Base-by-base conservation (phyloP, 2,329 filamentous ascomycete genomes). In the Pseudohalonectria lignicola region DNA sequence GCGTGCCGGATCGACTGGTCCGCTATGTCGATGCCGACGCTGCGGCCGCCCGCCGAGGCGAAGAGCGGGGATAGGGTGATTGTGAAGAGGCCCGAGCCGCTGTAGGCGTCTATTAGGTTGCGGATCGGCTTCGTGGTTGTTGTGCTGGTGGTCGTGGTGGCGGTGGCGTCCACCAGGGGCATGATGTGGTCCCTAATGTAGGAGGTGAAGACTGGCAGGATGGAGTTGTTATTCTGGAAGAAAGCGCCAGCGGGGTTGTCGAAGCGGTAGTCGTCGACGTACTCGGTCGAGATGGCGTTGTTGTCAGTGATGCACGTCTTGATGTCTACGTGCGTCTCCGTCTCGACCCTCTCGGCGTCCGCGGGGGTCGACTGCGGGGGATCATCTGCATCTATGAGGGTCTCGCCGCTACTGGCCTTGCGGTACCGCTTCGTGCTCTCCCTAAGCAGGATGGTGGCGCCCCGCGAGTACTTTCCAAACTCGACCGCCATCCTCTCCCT, bases 151-250 rank as follows among this genome's bases (percentile, higher is more conserved):
- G 51, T 40, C 8, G 23, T 26, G 21, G 52, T 37, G 34, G 49
- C 25, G 28, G 6, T 6, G 23, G 16, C 17, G 11, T 5, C 18
- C 28, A 26, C 2, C 3, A 31, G 5, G 0, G 78, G 79, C 2
- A 88, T 67, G 52, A 90, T 83, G 58, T 82, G 75, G 28, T 82
- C 70, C 45, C 86, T 83, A 55, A 96, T 85, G 65, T 93, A 94
- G 47, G 77, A 71, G 12, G 87, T 94, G 61, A 96, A 94, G 13
- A 67, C 63, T 21, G 85, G 78, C 18, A 98, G 79, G 61, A 98
- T 96, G 39, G 87, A 93, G 68, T 96, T 96, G 73, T 98, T 98
- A 71, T 98, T 98, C 56, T 98, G 92, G 74, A 98, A 98, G 67
- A 98, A 98, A 37, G 86, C 79, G 42, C 88, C 88, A 10, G 92